Conservation (phyloP, 768 basidiomycete species). For the Serendipita vermifera region DNA sequence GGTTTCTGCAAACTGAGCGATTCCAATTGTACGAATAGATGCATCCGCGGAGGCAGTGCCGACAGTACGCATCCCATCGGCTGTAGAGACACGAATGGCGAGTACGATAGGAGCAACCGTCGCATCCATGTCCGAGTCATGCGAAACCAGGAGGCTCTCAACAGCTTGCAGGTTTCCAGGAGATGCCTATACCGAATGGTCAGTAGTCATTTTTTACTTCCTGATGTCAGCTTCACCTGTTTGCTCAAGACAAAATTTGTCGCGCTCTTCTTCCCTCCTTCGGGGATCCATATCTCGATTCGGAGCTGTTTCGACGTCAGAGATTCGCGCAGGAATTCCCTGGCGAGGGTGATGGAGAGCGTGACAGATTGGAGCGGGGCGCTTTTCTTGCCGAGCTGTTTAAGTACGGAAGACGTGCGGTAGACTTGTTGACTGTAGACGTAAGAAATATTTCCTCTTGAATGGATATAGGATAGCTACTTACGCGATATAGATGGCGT, state of each 20-base stretch:
- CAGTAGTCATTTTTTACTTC: slow-evolving; percentile 5
- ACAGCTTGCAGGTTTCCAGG: slow-evolving; percentile 56
- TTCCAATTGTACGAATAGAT: slow-evolving; percentile 69
- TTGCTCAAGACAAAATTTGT: slow-evolving; percentile 68
- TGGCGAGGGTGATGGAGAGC: slow-evolving; percentile 63
- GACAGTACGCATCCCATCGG: slow-evolving; percentile 51
- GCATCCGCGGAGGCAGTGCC: slow-evolving; percentile 91
- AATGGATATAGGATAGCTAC: slow-evolving; percentile 13
- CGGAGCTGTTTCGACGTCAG: slow-evolving; percentile 80
- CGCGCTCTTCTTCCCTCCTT: slow-evolving; percentile 60
- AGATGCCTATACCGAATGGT: slow-evolving; percentile 40
- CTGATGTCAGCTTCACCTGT: slow-evolving; percentile 55
- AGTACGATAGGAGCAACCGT: slow-evolving; percentile 77
- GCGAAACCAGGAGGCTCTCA: slow-evolving; percentile 78
- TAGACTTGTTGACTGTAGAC: slow-evolving; percentile 45
- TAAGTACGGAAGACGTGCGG: slow-evolving; percentile 83
- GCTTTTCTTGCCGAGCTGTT: slow-evolving; percentile 55
- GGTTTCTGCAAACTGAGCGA: slow-evolving; percentile 85
- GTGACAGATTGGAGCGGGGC: slow-evolving; percentile 59
- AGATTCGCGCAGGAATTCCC: slow-evolving; percentile 74
- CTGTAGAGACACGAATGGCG: slow-evolving; percentile 46
- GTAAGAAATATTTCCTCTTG: not conserved
- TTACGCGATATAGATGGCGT: slow-evolving; percentile 75
- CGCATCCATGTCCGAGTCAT: slow-evolving; percentile 66
- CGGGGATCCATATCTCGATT: slow-evolving; percentile 80